A percentile compares a stretch with the other conserved stretches of the same genome.
Evolutionary conservation across 352 stramenopile genomes (phyloP).

Genomic region (Globisporangium cederbergense): DNA sequence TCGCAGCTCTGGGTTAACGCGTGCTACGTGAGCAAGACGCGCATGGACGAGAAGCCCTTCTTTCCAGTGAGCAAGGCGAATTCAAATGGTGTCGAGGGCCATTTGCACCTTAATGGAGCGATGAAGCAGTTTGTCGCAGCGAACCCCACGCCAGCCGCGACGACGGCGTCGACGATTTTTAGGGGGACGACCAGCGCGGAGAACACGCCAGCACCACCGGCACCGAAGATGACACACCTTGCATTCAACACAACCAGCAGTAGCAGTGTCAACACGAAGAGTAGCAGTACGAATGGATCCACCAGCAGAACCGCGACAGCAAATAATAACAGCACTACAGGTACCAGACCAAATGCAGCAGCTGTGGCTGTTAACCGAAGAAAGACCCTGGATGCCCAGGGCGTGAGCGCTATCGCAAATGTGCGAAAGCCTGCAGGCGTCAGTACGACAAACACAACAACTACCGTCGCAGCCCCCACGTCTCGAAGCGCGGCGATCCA

Average conservation of each 20-base stretch:
- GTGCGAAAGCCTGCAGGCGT: neutral
- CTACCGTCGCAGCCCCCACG: neutral
- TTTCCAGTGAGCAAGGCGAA: conserved; percentile 61
- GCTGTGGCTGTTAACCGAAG: conserved; percentile 43
- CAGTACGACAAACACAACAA: neutral
- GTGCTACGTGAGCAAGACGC: conserved; percentile 68
- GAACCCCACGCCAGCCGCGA: neutral
- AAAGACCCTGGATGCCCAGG: conserved; percentile 12
- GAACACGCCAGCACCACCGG: neutral
- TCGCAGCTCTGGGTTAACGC: conserved; percentile 83
- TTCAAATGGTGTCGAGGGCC: neutral
- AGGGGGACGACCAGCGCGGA: neutral
- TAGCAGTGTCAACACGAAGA: neutral
- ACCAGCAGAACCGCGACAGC: neutral
- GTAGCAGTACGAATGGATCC: neutral
- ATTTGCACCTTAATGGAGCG: conserved; percentile 20
- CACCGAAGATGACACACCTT: neutral
- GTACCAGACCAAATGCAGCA: conserved; percentile 24
- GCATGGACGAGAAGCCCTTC: conserved; percentile 66
- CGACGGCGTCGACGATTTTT: neutral
- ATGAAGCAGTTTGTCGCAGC: conserved; percentile 16
- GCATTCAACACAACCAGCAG: neutral
- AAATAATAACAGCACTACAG: neutral
- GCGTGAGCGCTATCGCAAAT: neutral
- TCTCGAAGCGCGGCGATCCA: conserved; percentile 14